Evolutionary conservation across 345 rosid species (phyloP).

Genomic region (Erodium maritimum): DNA sequence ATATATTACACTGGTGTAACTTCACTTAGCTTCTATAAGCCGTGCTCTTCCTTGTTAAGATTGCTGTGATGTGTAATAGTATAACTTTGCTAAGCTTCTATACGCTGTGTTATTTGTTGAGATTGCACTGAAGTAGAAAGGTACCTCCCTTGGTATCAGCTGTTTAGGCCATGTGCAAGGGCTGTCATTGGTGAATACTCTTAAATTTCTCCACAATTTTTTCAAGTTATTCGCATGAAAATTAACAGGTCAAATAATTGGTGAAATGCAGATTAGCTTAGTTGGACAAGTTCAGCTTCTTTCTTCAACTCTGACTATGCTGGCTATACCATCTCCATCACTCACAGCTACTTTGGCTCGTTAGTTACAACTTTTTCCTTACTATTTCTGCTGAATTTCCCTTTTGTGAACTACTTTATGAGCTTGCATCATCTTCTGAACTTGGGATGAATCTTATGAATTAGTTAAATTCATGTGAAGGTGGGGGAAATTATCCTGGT

Average conservation of each 20-base stretch:
- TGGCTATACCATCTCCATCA: conserved; percentile 93
- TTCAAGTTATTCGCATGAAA: neutral
- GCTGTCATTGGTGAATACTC: neutral
- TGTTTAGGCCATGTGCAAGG: neutral
- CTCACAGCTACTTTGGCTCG: conserved; percentile 89
- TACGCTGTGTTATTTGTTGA: neutral
- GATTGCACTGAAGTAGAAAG: neutral
- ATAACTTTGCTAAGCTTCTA: neutral
- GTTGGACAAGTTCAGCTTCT: conserved; percentile 92
- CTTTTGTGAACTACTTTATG: neutral
- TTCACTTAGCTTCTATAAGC: neutral
- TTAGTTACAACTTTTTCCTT: conserved; percentile 30
- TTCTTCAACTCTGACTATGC: conserved; percentile 81
- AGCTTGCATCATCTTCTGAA: neutral
- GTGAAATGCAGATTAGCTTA: conserved; percentile 51
- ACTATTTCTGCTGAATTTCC: neutral
- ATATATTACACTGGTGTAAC: neutral
- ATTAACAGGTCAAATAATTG: conserved; percentile 14
- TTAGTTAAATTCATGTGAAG: conserved; percentile 22
- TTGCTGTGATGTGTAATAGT: neutral
- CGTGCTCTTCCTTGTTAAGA: neutral
- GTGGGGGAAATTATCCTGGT: conserved; percentile 89
- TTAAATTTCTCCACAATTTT: too few relatives aligned
- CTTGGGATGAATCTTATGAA: neutral
- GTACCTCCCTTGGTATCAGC: neutral